Percentiles rank a stretch among this genome's conserved stretches.
Evolutionary conservation across 441 rosid genomes (phyloP).

Genomic region (Euphorbia celastroides): DNA sequence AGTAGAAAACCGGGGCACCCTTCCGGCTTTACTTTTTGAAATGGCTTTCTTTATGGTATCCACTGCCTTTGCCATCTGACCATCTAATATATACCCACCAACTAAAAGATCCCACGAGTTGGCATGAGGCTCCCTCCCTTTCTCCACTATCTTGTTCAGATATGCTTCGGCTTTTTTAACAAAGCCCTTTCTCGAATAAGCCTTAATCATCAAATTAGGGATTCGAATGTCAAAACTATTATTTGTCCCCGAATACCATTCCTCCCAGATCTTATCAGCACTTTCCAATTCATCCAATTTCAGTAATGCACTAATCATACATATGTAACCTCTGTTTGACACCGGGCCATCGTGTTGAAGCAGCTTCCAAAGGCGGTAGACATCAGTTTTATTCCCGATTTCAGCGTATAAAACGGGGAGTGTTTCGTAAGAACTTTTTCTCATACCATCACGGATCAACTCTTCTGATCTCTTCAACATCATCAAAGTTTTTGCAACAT

Average conservation of each 20-base stretch:
- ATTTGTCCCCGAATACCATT: slow-evolving; percentile 28
- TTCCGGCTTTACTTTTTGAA: slow-evolving; percentile 4
- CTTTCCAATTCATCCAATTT: slow-evolving; percentile 19
- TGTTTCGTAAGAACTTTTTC: slow-evolving; percentile 21
- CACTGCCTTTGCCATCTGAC: slow-evolving; percentile 32
- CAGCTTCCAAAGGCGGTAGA: slow-evolving; percentile 35
- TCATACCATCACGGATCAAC: slow-evolving; percentile 1
- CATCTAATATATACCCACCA: slow-evolving; percentile 16
- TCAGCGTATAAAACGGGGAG: slow-evolving; percentile 30
- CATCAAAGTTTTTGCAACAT: slow-evolving; percentile 24
- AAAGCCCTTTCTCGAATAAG: slow-evolving; percentile 30
- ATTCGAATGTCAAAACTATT: slow-evolving; percentile 23
- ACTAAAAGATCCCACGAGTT: slow-evolving; percentile 32
- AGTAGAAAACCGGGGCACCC: slow-evolving; percentile 18
- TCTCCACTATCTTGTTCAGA: slow-evolving; percentile 24
- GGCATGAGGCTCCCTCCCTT: slow-evolving; percentile 28
- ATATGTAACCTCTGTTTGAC: slow-evolving; percentile 21
- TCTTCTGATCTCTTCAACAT: slow-evolving; percentile 31
- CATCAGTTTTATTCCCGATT: slow-evolving; percentile 33
- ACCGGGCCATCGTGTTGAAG: slow-evolving; percentile 14
- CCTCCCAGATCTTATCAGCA: slow-evolving; percentile 31
- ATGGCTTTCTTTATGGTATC: slow-evolving; percentile 32
- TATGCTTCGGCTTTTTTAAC: slow-evolving; percentile 33
- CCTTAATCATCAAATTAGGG: slow-evolving; percentile 28
- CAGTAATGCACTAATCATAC: slow-evolving; percentile 26